phyloP scores from a whole-genome alignment of 257 asterid genomes.

The Parsonsia alboflavescens region DNA sequence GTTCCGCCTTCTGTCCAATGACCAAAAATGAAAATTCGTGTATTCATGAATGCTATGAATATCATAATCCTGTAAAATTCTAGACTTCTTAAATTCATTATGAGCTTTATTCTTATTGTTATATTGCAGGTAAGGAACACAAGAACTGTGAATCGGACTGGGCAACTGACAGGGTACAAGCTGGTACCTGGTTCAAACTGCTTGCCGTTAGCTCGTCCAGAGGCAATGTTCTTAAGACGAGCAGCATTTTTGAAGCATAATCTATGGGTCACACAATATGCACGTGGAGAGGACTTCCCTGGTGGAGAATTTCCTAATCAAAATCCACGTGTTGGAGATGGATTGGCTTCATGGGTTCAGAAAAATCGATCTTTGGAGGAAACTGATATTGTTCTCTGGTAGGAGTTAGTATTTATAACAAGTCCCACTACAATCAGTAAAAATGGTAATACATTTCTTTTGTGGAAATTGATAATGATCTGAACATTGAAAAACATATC shows the following conservation, averaged over 20 bases:
- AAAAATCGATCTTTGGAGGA: slow-evolving; percentile 82
- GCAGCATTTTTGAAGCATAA: slow-evolving; percentile 94
- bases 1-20: background rate
- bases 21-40: background rate
- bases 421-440: background rate
- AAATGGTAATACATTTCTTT: background rate
- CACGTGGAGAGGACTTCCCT: slow-evolving; percentile 89
- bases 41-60: background rate
- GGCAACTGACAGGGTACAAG: slow-evolving; percentile 87
- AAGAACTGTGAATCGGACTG: slow-evolving; percentile 78
- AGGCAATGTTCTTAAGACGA: slow-evolving; percentile 89
- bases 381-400: slow-evolving; percentile 89
- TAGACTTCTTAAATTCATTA: background rate
- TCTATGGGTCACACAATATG: slow-evolving; percentile 89
- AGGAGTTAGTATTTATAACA: slow-evolving; percentile 12
- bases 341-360: slow-evolving; percentile 91
- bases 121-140: slow-evolving; percentile 75
- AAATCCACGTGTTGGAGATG: slow-evolving; percentile 96
- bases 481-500: background rate
- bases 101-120: slow-evolving; percentile 1
- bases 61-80: background rate
- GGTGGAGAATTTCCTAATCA: slow-evolving; percentile 99
- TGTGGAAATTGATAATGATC: background rate
- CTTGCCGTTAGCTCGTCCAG: slow-evolving; percentile 85
- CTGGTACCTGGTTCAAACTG: slow-evolving; percentile 90